Evolutionary conservation across 2,329 filamentous ascomycete genomes (phyloP), one percentile per base, ranked within the genome.

Genomic region (Aphanoascus verrucosus): DNA sequence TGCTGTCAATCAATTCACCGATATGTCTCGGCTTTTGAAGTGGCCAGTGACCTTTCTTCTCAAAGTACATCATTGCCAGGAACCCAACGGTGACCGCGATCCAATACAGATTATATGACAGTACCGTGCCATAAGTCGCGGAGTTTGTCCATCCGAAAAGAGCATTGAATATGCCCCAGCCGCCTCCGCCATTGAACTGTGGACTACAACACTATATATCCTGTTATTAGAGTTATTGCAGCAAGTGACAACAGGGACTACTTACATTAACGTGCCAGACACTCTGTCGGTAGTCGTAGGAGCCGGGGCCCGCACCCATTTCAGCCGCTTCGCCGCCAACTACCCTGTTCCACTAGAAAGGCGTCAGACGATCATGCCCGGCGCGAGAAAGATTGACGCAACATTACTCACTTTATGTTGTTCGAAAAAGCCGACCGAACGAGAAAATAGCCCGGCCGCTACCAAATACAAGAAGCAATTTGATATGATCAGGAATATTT

Each of bases 91-190:
- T 88, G 59, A 88, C 76, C 7, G 74, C 74, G 49, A 93, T 70
- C 89, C 88, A 95, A 73, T 94, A 94, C 14, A 91, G 55, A 65
- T 93, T 94, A 72, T 94, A 94, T 1, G 85, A 83, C 58, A 94
- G 82, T 58, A 94, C 85, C 1, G 86, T 90, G 49, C 88, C 88
- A 62, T 91, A 89, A 1, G 88, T 94, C 4, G 86, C 89, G 11
- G 85, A 88, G 72, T 94, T 94, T 57, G 82, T 80, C 89, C 89
- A 95, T 55, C 89, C 88, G 9, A 94, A 75, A 51, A 94, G 76
- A 55, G 86, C 82, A 62, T 94, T 91, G 75, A 94, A 88, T 59
- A 94, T 82, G 53, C 86, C 87, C 88, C 88, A 94, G 43, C 85
- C 86, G 37, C 84, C 82, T 46, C 84, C 84, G 28, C 85, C 84